Base-by-base conservation (phyloP, 2,329 filamentous ascomycete genomes). In the Bipolaris cookei region DNA sequence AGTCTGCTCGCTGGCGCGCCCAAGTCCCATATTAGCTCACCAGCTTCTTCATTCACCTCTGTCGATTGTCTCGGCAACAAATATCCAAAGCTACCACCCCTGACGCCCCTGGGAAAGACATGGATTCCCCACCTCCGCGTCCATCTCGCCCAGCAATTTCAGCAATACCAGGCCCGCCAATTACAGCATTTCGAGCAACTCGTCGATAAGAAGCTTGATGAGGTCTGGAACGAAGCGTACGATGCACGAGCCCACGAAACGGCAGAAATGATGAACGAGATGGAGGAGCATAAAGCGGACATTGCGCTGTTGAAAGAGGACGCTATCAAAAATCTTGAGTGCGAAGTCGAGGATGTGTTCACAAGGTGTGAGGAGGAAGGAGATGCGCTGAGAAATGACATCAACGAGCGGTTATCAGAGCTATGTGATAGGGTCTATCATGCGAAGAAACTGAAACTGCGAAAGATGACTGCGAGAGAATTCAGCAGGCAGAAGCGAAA, bases 131-230 rank as follows among this genome's bases (percentile, higher is more conserved):
- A 58, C 28, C 50, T 58, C 16, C 20, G 49, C 10, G 23, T 41
- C 16, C 55, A 58, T 35, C 55, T 58, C n/a, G 18, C 39, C 16
- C 38, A 49, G 7, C 49, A 58, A 28, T 49, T 53, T 23, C 49
- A 49, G 25, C 55, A 49, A 32, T 53, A 53, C 45, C 55, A 54
- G 21, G 30, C 37, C 6, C 38, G 50, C 2, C 55, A 53, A 39
- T 23, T 53, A 13, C 20, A 53, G 13, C 21, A 20, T 10, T 58
- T 53, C 34, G 28, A 58, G 44, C 37, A 58, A 34, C 5, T 53
- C 8, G 35, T 51, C 14, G 37, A 51, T 28, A 35, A 16, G 23
- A 42, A 30, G 23, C 35, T 53, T 7, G n/a, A 39, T 34, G 16
- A 37, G 3, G 23, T 58, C n/a, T 28, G 25, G 39, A 42, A 34